Conservation (phyloP, 352 stramenopile genomes). For the Phytophthora cryptogea region DNA sequence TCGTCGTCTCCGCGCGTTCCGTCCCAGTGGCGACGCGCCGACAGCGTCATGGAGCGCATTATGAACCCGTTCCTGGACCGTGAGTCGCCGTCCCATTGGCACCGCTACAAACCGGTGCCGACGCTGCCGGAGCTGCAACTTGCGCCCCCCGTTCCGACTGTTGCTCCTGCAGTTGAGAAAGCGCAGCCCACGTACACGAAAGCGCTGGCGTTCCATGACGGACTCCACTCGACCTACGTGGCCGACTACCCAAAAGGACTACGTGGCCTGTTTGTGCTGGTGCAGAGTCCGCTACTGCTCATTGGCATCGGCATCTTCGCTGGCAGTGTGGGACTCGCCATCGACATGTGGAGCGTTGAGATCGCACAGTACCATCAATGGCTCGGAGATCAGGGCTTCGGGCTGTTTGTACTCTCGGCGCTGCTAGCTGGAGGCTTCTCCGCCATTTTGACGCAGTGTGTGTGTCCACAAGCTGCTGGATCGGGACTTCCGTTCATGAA, state of each 20-base stretch:
- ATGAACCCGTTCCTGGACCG: constrained; percentile 75
- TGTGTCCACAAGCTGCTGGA: constrained; percentile 72
- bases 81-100: constrained; percentile 35
- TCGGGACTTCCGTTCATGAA: constrained; percentile 83
- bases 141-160: constrained; percentile 6
- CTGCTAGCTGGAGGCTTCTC: constrained; percentile 53
- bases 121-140: constrained; percentile 18
- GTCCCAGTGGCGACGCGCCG: constrained; percentile 44
- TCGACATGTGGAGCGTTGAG: constrained; percentile 68
- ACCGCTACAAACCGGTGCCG: constrained; percentile 18
- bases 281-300: constrained; percentile 75
- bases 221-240: constrained; percentile 83
- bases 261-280: constrained; percentile 61
- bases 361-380: constrained; percentile 68
- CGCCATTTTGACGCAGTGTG: constrained; percentile 54
- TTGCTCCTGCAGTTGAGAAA: constrained; percentile 7
- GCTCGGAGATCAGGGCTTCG: constrained; percentile 57
- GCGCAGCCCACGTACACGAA: constrained; percentile 45
- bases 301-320: constrained; percentile 74
- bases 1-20: constrained; percentile 31
- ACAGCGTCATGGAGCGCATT: constrained; percentile 75
- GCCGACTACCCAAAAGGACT: constrained; percentile 59
- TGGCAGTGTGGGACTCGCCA: constrained; percentile 58
- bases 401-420: constrained; percentile 62
- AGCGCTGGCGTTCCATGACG: constrained; percentile 61